phyloP scores from a whole-genome alignment of 2,329 filamentous ascomycete species.

The Aspergillus pseudonomiae region DNA sequence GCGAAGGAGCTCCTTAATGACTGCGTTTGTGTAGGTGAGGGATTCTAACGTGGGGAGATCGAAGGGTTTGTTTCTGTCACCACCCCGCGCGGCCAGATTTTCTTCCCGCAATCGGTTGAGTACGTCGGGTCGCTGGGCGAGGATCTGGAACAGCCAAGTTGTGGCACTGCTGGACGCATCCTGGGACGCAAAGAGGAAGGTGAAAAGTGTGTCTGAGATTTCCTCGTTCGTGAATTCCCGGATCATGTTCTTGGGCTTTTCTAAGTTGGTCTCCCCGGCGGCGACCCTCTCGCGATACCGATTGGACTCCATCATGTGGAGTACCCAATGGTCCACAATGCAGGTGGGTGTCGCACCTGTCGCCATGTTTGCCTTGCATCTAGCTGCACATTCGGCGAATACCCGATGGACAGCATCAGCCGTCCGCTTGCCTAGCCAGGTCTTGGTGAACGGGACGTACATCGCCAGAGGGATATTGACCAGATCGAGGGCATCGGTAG shows the following conservation, averaged over 20 bases:
- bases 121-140: slow-evolving; percentile 56
- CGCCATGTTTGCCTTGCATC: slow-evolving; percentile 81
- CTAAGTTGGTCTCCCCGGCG: slow-evolving; percentile 60
- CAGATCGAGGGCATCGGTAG: slow-evolving; percentile 85
- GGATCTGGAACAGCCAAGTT: slow-evolving; percentile 57
- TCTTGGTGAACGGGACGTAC: slow-evolving; percentile 84
- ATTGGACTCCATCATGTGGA: slow-evolving; percentile 78
- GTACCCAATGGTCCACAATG: slow-evolving; percentile 87
- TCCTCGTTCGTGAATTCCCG: slow-evolving; percentile 56
- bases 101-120: slow-evolving; percentile 51
- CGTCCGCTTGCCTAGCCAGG: slow-evolving; percentile 87
- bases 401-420: slow-evolving; percentile 81
- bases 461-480: slow-evolving; percentile 81
- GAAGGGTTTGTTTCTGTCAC: slow-evolving; percentile 46
- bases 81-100: slow-evolving; percentile 49
- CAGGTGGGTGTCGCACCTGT: slow-evolving; percentile 77
- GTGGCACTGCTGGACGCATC: slow-evolving; percentile 58
- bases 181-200: slow-evolving; percentile 58
- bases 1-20: slow-evolving; percentile 58
- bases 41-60: slow-evolving; percentile 53
- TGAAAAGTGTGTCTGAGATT: slow-evolving; percentile 56
- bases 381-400: slow-evolving; percentile 82
- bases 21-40: slow-evolving; percentile 56
- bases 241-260: slow-evolving; percentile 53
- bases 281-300: slow-evolving; percentile 72